phyloP scores from a whole-genome alignment of 192 early-diverging fungal genomes.

The Backusella parvicylindrica region DNA sequence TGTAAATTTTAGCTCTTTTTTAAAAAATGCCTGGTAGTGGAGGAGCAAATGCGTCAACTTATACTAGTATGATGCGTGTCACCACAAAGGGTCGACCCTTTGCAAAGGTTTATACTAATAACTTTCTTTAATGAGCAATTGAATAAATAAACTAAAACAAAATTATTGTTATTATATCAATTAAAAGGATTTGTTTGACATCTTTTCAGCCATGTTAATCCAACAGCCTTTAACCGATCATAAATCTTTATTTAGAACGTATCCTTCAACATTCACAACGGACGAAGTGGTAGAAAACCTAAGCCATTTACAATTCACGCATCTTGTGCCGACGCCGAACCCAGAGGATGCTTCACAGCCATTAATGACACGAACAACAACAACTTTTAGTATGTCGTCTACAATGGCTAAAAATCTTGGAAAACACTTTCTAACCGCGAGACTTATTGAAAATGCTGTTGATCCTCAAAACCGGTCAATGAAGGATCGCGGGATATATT shows the following conservation, averaged over 20 bases:
- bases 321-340: conserved; percentile 43
- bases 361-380: conserved; percentile 49
- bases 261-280: conserved; percentile 51
- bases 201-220: conserved; percentile 50
- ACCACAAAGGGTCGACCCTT: conserved; percentile 51
- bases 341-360: conserved; percentile 40
- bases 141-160: not conserved
- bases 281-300: conserved; percentile 50
- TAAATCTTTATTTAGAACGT: conserved; percentile 44
- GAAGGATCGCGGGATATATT: conserved; percentile 43
- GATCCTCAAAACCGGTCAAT: conserved; percentile 44
- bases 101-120: conserved; percentile 42
- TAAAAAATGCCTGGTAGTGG: not conserved
- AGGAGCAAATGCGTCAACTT: conserved; percentile 14
- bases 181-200: conserved; percentile 48
- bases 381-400: conserved; percentile 51
- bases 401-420: conserved; percentile 49
- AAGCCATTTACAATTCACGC: conserved; percentile 44
- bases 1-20: no score
- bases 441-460: conserved; percentile 38
- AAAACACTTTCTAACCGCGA: conserved; percentile 52
- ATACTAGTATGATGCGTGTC: conserved; percentile 45
- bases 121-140: not conserved
- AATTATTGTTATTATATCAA: not conserved
- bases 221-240: conserved; percentile 47